Conservation (phyloP, 139 green algal genomes). For the Yamagishiella unicocca region DNA sequence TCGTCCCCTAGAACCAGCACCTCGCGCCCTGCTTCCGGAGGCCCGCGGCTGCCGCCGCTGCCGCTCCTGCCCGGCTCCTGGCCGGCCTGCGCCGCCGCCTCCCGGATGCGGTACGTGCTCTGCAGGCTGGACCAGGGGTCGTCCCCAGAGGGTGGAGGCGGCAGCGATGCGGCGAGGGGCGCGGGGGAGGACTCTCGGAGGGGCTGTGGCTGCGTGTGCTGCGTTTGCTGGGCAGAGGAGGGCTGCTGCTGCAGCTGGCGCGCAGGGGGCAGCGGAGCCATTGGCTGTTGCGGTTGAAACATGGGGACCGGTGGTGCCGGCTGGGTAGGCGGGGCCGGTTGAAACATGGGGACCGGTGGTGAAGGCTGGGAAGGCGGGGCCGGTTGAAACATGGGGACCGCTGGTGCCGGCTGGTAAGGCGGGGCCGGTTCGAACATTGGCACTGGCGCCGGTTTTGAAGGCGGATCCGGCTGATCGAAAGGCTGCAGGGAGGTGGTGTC, state of each 20-base stretch:
- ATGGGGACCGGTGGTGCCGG: no score
- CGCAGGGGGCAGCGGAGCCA: no score
- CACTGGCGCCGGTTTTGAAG: no score
- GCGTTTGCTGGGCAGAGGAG: not conserved
- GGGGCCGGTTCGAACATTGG: no score
- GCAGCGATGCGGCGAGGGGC: not conserved
- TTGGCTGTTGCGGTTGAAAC: no score
- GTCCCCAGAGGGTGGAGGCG: not conserved
- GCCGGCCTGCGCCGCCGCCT: not conserved
- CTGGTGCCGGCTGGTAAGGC: no score
- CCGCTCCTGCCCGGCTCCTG: not conserved
- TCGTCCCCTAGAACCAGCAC: conserved; percentile 41
- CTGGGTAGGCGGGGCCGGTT: no score
- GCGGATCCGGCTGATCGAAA: no score
- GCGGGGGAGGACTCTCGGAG: not conserved
- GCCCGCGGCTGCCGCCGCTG: not conserved
- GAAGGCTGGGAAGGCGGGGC: no score
- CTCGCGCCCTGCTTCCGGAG: not conserved
- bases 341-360: no score
- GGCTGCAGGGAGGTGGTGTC: not conserved
- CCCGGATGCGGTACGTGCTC: conserved; percentile 23
- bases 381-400: no score
- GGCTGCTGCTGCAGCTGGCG: not conserved
- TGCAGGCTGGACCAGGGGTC: conserved; percentile 43
- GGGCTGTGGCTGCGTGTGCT: not conserved